Conservation (phyloP, 352 stramenopile species). For the Phytophthora megakarya region DNA sequence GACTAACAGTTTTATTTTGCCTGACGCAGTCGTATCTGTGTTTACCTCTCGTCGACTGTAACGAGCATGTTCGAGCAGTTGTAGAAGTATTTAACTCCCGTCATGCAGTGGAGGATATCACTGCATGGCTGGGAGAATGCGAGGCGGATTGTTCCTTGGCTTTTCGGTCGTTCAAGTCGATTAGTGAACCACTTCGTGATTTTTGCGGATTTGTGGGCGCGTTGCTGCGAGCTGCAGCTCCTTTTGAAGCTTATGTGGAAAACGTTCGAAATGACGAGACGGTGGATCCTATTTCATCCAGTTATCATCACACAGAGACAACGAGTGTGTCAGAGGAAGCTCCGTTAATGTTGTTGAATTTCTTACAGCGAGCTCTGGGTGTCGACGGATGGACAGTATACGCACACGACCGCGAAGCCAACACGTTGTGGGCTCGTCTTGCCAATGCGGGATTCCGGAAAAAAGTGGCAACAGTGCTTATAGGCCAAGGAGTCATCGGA, state of each 20-base stretch:
- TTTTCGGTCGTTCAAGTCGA: constrained; percentile 20
- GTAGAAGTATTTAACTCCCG: constrained; percentile 77
- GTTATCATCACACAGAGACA: not conserved
- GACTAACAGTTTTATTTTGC: not conserved
- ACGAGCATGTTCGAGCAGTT: constrained; percentile 54
- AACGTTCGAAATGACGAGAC: constrained; percentile 1
- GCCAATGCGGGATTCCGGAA: constrained; percentile 25
- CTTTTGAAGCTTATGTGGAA: constrained; percentile 34
- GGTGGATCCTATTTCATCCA: constrained; percentile 8
- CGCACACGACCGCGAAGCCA: constrained; percentile 54
- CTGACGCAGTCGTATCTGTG: constrained; percentile 64
- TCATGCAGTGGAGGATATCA: constrained; percentile 45
- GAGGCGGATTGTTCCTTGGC: constrained; percentile 23
- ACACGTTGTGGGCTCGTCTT: constrained; percentile 55
- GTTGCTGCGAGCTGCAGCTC: constrained; percentile 52
- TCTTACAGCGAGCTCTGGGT: constrained; percentile 54
- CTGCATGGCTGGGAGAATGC: constrained; percentile 46
- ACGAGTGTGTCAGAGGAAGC: not conserved
- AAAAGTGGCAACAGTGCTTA: constrained; percentile 45
- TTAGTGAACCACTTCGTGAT: constrained; percentile 52
- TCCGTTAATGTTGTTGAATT: constrained; percentile 41
- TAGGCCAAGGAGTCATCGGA: constrained; percentile 64
- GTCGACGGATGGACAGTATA: constrained; percentile 70
- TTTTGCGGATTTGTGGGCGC: constrained; percentile 69
- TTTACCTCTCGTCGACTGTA: constrained; percentile 65